Conservation (phyloP, 148 eudicot species). For the Diospyros lotus region DNA sequence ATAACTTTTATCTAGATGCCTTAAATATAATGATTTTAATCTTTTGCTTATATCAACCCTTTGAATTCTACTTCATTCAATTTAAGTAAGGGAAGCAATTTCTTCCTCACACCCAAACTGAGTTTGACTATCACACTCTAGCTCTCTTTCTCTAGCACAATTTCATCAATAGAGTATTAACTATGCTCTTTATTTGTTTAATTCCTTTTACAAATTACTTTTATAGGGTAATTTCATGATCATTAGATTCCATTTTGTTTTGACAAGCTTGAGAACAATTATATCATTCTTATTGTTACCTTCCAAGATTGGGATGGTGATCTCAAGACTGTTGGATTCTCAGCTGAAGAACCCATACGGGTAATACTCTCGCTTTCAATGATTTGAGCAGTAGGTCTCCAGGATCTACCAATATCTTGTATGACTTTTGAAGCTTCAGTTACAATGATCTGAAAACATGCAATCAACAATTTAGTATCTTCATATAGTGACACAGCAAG, state of each 20-base stretch:
- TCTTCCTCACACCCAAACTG: background rate
- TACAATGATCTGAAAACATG: slow-evolving; percentile 46
- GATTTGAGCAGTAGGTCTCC: slow-evolving; percentile 25
- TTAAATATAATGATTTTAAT: too few species aligned
- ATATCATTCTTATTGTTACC: slow-evolving; percentile 31
- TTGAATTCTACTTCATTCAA: too few species aligned
- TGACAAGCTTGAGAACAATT: background rate
- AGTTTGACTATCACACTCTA: background rate
- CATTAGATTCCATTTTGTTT: background rate
- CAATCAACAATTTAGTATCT: background rate
- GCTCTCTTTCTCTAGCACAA: background rate
- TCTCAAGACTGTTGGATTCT: slow-evolving; percentile 45
- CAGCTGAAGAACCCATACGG: slow-evolving; percentile 40
- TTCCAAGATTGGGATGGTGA: slow-evolving; percentile 52
- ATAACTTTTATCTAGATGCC: too few species aligned
- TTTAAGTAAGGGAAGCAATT: too few species aligned
- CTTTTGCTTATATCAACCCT: too few species aligned
- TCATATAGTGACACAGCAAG: background rate
- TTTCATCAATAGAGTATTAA: background rate
- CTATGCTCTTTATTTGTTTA: background rate
- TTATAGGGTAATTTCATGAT: background rate
- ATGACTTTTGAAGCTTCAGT: slow-evolving; percentile 73
- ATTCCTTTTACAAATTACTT: background rate
- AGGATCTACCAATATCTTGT: slow-evolving; percentile 40
- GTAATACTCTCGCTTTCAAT: slow-evolving; percentile 29